phyloP scores from a whole-genome alignment of 2,329 filamentous ascomycete species.

The Diaporthe sp. region DNA sequence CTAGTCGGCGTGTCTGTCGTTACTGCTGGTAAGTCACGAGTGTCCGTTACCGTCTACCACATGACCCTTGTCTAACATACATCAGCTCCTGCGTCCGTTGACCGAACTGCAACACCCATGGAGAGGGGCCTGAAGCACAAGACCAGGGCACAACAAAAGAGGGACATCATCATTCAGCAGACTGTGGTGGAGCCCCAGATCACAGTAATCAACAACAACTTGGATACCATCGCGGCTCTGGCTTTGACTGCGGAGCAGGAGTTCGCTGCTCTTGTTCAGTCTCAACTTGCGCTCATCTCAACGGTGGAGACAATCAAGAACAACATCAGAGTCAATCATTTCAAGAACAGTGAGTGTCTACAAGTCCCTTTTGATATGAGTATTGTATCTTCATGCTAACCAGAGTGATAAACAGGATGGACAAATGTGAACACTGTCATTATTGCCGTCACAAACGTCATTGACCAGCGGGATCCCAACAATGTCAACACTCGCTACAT shows the following conservation, averaged over 20 bases:
- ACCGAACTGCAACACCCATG: slow-evolving; percentile 41
- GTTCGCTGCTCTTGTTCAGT: slow-evolving; percentile 54
- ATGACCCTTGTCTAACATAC: slow-evolving; percentile 36
- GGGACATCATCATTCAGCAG: slow-evolving; percentile 51
- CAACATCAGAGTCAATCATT: slow-evolving; percentile 58
- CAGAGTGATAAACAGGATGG: background rate
- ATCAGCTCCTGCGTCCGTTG: slow-evolving; percentile 45
- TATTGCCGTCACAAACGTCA: slow-evolving; percentile 53
- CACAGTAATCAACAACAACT: slow-evolving; percentile 53
- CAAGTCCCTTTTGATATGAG: background rate
- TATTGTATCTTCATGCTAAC: background rate
- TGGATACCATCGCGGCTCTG: slow-evolving; percentile 52
- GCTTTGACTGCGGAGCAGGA: slow-evolving; percentile 53
- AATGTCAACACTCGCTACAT: slow-evolving; percentile 53
- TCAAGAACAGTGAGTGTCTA: slow-evolving; percentile 46
- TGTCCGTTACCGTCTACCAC: background rate
- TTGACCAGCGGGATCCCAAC: slow-evolving; percentile 51
- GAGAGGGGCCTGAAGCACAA: slow-evolving; percentile 43
- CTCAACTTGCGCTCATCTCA: slow-evolving; percentile 52
- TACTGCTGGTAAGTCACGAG: slow-evolving; percentile 45
- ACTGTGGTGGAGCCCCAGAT: slow-evolving; percentile 48
- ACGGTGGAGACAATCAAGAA: slow-evolving; percentile 58
- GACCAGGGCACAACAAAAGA: slow-evolving; percentile 45
- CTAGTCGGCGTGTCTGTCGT: slow-evolving; percentile 49
- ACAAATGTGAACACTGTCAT: slow-evolving; percentile 53